Evolutionary conservation across 2,329 filamentous ascomycete genomes (phyloP).

Genomic region (Cercospora sojina): DNA sequence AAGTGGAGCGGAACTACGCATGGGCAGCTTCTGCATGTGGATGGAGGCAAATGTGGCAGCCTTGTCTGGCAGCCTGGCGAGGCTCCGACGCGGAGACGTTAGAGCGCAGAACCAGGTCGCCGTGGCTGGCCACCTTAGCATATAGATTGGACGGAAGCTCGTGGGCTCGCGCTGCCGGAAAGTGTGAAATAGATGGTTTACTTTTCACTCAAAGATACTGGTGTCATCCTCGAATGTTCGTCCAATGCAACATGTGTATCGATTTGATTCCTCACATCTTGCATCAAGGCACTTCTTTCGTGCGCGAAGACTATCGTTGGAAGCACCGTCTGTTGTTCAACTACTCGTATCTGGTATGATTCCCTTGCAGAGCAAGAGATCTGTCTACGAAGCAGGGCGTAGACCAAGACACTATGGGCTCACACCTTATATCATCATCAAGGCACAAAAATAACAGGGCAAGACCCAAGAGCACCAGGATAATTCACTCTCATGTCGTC

Average conservation of each 20-base stretch:
- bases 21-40: slow-evolving; percentile 48
- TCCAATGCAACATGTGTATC: background rate
- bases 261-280: too few species aligned
- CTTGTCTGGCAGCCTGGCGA: slow-evolving; percentile 26
- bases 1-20: slow-evolving; percentile 47
- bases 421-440: too few species aligned
- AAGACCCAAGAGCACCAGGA: too few species aligned
- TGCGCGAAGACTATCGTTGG: too few species aligned
- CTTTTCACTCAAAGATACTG: background rate
- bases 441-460: too few species aligned
- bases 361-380: too few species aligned
- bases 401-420: too few species aligned
- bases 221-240: background rate
- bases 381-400: too few species aligned
- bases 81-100: background rate
- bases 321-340: too few species aligned
- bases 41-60: slow-evolving; percentile 47
- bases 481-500: too few species aligned
- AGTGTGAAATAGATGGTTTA: background rate
- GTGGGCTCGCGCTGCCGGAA: background rate
- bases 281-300: too few species aligned
- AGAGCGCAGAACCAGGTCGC: background rate
- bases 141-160: background rate
- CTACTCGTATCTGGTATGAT: too few species aligned
- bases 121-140: background rate